Base-by-base conservation (phyloP, 345 rosid species). In the Citropsis articulata region DNA sequence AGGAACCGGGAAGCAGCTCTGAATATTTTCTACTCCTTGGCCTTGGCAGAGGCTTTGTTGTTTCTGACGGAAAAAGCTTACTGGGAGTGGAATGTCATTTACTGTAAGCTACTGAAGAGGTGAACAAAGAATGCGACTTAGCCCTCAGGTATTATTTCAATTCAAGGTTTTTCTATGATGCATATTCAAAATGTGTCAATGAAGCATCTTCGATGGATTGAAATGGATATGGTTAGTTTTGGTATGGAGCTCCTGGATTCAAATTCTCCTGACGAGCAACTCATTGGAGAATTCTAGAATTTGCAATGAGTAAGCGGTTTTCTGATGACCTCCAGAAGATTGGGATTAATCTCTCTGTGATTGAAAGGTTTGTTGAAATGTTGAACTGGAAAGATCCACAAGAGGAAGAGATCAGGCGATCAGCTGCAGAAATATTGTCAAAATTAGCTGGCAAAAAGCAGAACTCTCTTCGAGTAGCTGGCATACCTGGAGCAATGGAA, bases 401-500 rank as follows among this genome's bases (percentile, higher is more conserved):
- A 72, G 95, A 93, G 86, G 95, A 93, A 81, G 98, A 89, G 84
- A 90, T 90, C 75, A 88, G 98, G 80, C 77, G 56, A 80, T 90
- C 88, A 59, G 89, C 98, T 1, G 97, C 94, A 2, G 97, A 93
- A 69, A 88, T 93, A 67, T 81, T 95, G 50, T 86, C 97, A 12
- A 90, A 85, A 75, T 82, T 95, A 4, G 94, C 94, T 0, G 89
- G 97, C 4, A 92, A 87, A 83, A 95, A 90, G 79, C 98, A 93
- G 48, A 93, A 92, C 81, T 87, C 95, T 9, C 84, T 95, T 1
- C 85, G 98, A 22, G 95, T 95, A 9, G 88, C 98, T 0, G 97
- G 95, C 69, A 92, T 93, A 72, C 89, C 97, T 16, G 98, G 98
- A 0, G 94, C 98, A 14, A 86, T 95, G 95, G 97, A 95, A 81